phyloP scores from a whole-genome alignment of 75 land plant species.

The Cupressus sempervirens region DNA sequence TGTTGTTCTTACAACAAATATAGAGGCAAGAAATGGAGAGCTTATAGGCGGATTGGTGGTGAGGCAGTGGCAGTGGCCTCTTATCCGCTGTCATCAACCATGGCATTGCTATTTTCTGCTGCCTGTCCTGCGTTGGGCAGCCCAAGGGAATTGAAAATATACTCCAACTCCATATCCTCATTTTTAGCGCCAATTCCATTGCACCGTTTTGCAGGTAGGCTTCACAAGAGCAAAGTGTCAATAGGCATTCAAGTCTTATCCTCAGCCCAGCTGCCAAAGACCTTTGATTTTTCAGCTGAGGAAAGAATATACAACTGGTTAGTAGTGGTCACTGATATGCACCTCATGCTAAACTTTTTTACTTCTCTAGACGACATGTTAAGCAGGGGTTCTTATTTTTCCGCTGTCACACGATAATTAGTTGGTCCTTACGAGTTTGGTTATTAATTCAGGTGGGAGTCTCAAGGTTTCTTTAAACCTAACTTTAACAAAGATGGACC shows the following conservation, averaged over 20 bases:
- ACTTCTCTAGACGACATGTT: neutral
- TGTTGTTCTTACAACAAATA: no score
- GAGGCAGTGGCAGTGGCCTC: no score
- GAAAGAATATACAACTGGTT: constrained; percentile 89
- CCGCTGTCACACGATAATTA: neutral
- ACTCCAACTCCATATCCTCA: no score
- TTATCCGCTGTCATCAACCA: no score
- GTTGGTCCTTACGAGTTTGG: neutral
- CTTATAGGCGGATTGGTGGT: no score
- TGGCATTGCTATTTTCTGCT: no score
- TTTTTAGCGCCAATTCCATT: neutral
- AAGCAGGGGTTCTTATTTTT: neutral
- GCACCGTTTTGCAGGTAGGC: neutral
- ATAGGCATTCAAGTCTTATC: constrained; percentile 26
- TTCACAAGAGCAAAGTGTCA: neutral
- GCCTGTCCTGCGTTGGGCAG: no score
- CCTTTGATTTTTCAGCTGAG: constrained; percentile 75
- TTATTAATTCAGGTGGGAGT: constrained; percentile 75
- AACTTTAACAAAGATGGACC: constrained; percentile 48
- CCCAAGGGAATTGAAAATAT: no score
- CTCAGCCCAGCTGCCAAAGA: constrained; percentile 55
- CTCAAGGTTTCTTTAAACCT: constrained; percentile 90
- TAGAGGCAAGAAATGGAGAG: no score
- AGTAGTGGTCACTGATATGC: neutral
- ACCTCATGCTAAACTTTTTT: neutral